Conservation (phyloP, 495 filamentous ascomycete genomes). For the Trypethelium eluteriae region DNA sequence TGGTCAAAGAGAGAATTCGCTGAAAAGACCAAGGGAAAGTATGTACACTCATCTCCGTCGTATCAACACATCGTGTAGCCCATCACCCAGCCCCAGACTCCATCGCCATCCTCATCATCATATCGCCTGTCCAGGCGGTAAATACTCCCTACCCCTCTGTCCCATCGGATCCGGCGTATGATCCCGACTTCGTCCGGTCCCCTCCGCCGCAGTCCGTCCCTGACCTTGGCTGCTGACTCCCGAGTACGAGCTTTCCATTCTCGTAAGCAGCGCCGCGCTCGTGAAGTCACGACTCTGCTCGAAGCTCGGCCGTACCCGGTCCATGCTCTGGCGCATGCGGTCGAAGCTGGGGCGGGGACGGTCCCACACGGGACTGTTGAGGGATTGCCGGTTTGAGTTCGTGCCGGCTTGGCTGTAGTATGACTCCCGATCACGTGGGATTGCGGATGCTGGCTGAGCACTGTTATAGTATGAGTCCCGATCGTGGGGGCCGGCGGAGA, state of each 20-base stretch:
- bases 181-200: not conserved
- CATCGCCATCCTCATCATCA: not conserved
- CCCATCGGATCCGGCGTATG: slow-evolving; percentile 9
- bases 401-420: not conserved
- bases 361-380: slow-evolving; percentile 29
- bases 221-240: not conserved
- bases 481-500: slow-evolving; percentile 10
- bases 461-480: slow-evolving; percentile 9
- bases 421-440: not conserved
- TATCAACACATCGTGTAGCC: not conserved
- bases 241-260: slow-evolving; percentile 54
- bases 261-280: slow-evolving; percentile 69
- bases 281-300: slow-evolving; percentile 87
- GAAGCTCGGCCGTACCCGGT: slow-evolving; percentile 67
- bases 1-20: not conserved
- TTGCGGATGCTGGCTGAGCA: not conserved
- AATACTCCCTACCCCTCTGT: not conserved
- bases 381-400: not conserved
- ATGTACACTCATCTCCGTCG: slow-evolving; percentile 10
- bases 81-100: not conserved
- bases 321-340: slow-evolving; percentile 65
- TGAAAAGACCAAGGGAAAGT: not conserved
- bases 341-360: slow-evolving; percentile 65
- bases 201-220: not conserved
- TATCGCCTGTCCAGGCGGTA: slow-evolving; percentile 1